Evolutionary conservation across 148 eudicot genomes (phyloP).

Genomic region (Rhododendron williamsianum): DNA sequence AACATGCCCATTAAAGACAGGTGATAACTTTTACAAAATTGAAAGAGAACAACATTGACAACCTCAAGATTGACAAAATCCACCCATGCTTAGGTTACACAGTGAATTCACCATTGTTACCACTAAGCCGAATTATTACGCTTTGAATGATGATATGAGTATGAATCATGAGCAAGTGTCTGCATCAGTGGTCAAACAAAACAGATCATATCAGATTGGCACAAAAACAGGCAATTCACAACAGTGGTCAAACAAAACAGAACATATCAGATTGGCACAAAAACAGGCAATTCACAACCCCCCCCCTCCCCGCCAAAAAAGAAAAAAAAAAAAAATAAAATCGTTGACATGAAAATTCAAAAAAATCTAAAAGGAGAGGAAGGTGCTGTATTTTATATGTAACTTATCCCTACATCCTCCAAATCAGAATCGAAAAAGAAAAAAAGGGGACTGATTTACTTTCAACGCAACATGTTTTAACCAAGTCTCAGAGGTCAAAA

Average conservation of each 20-base stretch:
- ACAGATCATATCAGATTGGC: neutral
- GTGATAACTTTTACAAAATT: neutral
- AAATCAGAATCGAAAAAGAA: neutral
- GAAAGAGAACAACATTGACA: neutral
- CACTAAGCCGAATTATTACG: slow-evolving; percentile 18
- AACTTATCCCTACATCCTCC: neutral
- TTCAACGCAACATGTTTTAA: neutral
- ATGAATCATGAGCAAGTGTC: slow-evolving; percentile 93
- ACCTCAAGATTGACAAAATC: neutral
- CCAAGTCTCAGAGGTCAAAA: neutral
- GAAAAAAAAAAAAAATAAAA: neutral
- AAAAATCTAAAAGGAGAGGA: neutral
- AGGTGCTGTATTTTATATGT: neutral
- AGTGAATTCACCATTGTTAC: neutral
- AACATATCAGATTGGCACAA: neutral
- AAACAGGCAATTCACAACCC: neutral
- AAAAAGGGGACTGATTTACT: neutral
- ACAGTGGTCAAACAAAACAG: neutral
- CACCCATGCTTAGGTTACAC: neutral
- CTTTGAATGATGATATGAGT: slow-evolving; percentile 45
- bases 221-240: neutral
- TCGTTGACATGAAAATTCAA: neutral
- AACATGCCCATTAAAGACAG: neutral
- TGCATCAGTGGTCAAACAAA: slow-evolving; percentile 32
- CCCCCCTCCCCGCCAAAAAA: too few relatives aligned